A percentile compares a stretch with the other conserved stretches of the same genome.
Evolutionary conservation across 2,329 filamentous ascomycete species (phyloP).

Genomic region (Fusarium guadeloupense): DNA sequence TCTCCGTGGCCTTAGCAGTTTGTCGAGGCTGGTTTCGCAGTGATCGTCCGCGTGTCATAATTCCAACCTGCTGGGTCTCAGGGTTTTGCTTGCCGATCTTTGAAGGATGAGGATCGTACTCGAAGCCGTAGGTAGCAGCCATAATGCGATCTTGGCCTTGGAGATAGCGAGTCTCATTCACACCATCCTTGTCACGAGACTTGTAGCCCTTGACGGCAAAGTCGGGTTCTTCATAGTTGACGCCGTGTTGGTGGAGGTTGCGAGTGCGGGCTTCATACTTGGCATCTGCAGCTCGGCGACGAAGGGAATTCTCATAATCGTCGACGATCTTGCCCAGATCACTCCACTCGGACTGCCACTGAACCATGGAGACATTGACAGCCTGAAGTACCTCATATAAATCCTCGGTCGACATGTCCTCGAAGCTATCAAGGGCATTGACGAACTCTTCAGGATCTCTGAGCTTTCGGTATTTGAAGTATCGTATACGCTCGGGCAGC

Average conservation of each 20-base stretch:
- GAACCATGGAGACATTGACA: constrained; percentile 56
- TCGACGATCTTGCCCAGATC: constrained; percentile 61
- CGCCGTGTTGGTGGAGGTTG: constrained; percentile 52
- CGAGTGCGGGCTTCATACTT: constrained; percentile 58
- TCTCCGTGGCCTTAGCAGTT: constrained; percentile 67
- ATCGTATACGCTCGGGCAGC: constrained; percentile 40
- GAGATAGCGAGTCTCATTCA: constrained; percentile 57
- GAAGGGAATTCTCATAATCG: constrained; percentile 65
- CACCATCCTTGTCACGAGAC: constrained; percentile 55
- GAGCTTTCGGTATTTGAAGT: constrained; percentile 60
- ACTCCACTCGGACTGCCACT: constrained; percentile 66
- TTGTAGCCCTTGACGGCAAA: constrained; percentile 65
- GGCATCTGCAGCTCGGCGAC: constrained; percentile 59
- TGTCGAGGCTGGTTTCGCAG: constrained; percentile 66
- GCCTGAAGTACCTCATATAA: constrained; percentile 57
- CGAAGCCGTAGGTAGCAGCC: constrained; percentile 68
- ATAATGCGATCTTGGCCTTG: constrained; percentile 66
- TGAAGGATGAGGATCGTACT: constrained; percentile 66
- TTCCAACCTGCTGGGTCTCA: constrained; percentile 60
- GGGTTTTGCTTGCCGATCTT: constrained; percentile 69
- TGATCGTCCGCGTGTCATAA: constrained; percentile 61
- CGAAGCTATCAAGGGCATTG: constrained; percentile 59
- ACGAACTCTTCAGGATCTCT: constrained; percentile 60
- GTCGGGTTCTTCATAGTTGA: constrained; percentile 60
- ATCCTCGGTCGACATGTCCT: constrained; percentile 58